Evolutionary conservation across 345 rosid species (phyloP), one percentile per base, ranked within the genome.

Genomic region (Eucalyptus pumila): DNA sequence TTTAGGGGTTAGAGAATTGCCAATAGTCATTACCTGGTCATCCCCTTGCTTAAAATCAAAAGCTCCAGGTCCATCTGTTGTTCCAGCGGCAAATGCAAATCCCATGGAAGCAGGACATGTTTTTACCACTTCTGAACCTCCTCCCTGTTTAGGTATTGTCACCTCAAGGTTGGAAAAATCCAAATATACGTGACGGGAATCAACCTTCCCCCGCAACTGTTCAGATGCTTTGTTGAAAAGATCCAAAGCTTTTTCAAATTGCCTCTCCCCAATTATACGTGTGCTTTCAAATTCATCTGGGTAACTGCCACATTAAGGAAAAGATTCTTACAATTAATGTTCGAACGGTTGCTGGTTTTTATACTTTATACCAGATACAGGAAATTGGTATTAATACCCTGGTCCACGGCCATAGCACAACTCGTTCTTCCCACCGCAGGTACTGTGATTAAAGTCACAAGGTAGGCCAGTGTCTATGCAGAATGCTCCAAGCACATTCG

Each of bases 81-180:
- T 98, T 92, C 99, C 99, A 11, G 99, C 99, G 32, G 99, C 99
- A 94, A 98, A 96, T 90, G 93, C 96, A 88, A 98, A 98, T 32
- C 99, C 99, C 99, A 98, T 94, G 85, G 99, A 98, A 87, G 99
- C 99, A 86, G 99, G 99, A 92, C 99, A 97, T 81, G 99, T 98
- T 91, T 93, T 95, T 50, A 94, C 97, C 30, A 90, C 93, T 92
- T 94, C 96, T 67, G 98, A 94, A 88, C 92, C 95, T 90, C 98
- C 97, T 85, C 92, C 95, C 88, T 91, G 89, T 87, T 93, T 94
- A 49, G 88, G 89, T 88, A 96, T 89, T 60, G 95, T 93, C 90
- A 96, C 99, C 89, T 96, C 95, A 87, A 95, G 97, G 93, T 97
- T 95, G 90, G 99, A 95, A 92, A 98, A 95, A 93, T 98, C 97